A percentile compares a stretch with the other conserved stretches of the same genome.
Conservation (phyloP, 2,329 filamentous ascomycete species). For the Exophiala mesophila region DNA sequence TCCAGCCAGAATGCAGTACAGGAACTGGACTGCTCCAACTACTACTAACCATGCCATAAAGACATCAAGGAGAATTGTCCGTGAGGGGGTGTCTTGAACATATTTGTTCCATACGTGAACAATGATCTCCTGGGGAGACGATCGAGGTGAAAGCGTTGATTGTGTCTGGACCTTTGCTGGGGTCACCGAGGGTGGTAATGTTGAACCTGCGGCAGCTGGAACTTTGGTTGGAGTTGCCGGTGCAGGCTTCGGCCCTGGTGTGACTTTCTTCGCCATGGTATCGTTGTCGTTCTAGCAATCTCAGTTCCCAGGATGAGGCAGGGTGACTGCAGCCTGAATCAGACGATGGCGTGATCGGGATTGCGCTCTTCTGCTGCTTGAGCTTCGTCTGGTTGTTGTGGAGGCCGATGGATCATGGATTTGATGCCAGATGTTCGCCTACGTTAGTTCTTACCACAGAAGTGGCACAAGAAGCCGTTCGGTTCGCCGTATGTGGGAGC, state of each 20-base stretch:
- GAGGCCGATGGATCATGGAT: too few species aligned
- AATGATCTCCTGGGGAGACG: conserved; percentile 54
- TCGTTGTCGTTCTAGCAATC: background rate
- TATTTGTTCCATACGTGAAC: conserved; percentile 73
- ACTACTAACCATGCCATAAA: conserved; percentile 85
- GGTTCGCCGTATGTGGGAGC: too few species aligned
- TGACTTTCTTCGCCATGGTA: conserved; percentile 20
- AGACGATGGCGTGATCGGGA: too few species aligned
- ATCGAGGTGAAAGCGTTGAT: conserved; percentile 34
- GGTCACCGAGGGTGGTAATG: conserved; percentile 28
- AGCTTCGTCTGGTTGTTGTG: too few species aligned
- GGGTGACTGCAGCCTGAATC: too few species aligned
- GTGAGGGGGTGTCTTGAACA: conserved; percentile 73
- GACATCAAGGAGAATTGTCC: conserved; percentile 83
- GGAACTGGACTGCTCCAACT: conserved; percentile 85
- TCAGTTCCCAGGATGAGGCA: too few species aligned
- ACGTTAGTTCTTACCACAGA: too few species aligned
- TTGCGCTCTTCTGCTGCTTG: too few species aligned
- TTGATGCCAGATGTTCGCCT: too few species aligned
- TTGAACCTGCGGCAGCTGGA: conserved; percentile 15
- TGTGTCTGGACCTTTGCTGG: conserved; percentile 24
- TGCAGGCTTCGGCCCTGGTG: conserved; percentile 26
- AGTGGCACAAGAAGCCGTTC: too few species aligned
- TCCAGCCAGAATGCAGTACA: conserved; percentile 84
- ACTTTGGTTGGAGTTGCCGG: conserved; percentile 25